Evolutionary conservation across 345 rosid species (phyloP), one percentile per base, ranked within the genome.

Genomic region (Eucalyptus dawsonii): DNA sequence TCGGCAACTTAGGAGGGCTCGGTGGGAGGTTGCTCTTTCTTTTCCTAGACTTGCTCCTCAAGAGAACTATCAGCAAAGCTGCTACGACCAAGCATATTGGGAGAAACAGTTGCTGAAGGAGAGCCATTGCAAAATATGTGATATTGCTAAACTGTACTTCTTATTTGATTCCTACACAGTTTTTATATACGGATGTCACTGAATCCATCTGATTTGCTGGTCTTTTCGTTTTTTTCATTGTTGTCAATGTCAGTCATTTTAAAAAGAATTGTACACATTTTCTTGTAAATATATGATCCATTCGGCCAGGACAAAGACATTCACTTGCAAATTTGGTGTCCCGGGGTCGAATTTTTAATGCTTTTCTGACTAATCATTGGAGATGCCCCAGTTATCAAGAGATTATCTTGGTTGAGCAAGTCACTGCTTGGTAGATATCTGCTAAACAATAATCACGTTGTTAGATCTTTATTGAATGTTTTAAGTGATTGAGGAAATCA

Each of bases 1-100:
- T 37, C 10, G 95, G 95, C 15, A 95, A 90, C 90, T 91, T 89
- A 3, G 87, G 72, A n/a, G 95, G 96, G 76, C 95, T 87, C 50
- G 95, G 93, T 6, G 94, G 94, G 47, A 92, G 95, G 81, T 92
- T 93, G 42, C 87, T 91, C 81, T 91, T 88, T 58, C 86, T 86
- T 86, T 83, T 91, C 54, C 76, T 87, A 7, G 85, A 58, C 47
- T 89, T 92, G 16, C 29, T 60, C 87, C 81, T 88, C n/a, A 89
- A 25, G 24, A 93, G 27, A 60, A 91, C 69, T 85, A 80, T 90
- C 4, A 93, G 88, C 53, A 89, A 13, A 7, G 90, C 9, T 56
- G 80, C 45, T 7, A 89, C 53, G 50, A 92, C 88, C 42, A 67
- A 67, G 40, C 6, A 67, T 67, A 2, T 8, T 3, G 80, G 80